These are phyloP conservation scores for Nannizziopsis barbatae DNA, from an alignment of 2,329 filamentous ascomycete species.

Conservation along the genomic window DNA sequence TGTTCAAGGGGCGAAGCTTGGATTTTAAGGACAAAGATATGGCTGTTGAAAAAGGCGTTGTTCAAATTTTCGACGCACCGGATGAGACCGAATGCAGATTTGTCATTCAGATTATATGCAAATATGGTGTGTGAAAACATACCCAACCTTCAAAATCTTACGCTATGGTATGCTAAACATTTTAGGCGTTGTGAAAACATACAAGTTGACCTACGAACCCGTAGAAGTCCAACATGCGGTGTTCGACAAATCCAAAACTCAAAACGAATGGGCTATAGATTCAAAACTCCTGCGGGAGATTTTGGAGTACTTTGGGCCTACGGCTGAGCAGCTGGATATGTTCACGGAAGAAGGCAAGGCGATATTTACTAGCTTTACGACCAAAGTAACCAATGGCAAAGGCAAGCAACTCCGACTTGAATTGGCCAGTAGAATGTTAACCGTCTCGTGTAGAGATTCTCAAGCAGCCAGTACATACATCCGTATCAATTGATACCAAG, in stretches of 20 bases:
- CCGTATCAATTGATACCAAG: constrained; percentile 49
- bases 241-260: constrained; percentile 47
- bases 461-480: constrained; percentile 54
- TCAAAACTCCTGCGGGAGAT: constrained; percentile 49
- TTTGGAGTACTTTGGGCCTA: constrained; percentile 53
- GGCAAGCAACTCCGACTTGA: constrained; percentile 22
- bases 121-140: constrained; percentile 37
- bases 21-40: constrained; percentile 49
- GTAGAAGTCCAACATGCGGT: constrained; percentile 52
- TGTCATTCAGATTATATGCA: constrained; percentile 51
- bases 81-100: constrained; percentile 50
- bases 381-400: constrained; percentile 52
- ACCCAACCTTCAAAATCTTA: not conserved
- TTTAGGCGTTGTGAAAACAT: constrained; percentile 52
- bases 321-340: constrained; percentile 54
- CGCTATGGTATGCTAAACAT: not conserved
- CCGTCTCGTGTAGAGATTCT: constrained; percentile 42
- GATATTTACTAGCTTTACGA: constrained; percentile 55
- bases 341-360: constrained; percentile 47
- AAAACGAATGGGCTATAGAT: constrained; percentile 49
- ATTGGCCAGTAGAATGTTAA: constrained; percentile 5
- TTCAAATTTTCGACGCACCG: constrained; percentile 46
- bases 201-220: constrained; percentile 53
- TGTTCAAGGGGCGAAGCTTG: constrained; percentile 48
- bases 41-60: constrained; percentile 51